Evolutionary conservation across 805 yeast genomes (phyloP).

Genomic region (Metschnikowia borealis): DNA sequence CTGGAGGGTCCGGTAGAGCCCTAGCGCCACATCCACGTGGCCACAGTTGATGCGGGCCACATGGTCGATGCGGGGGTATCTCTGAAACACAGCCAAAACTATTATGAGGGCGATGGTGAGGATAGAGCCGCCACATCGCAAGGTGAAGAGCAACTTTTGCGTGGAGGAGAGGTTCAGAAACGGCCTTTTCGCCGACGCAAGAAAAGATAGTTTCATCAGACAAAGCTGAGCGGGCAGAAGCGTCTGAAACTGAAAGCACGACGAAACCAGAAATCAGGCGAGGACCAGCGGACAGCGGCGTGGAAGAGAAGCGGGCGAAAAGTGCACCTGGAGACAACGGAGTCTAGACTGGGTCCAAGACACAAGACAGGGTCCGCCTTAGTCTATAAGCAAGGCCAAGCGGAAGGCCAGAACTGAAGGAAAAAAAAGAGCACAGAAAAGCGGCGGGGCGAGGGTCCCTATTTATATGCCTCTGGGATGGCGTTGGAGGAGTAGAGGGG

Average conservation of each 20-base stretch:
- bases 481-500: too few species aligned
- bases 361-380: too few species aligned
- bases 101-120: conserved; percentile 7
- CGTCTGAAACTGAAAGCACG: too few species aligned
- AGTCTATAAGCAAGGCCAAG: too few species aligned
- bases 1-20: conserved; percentile 40
- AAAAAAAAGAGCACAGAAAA: too few species aligned
- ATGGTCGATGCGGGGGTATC: conserved; percentile 13
- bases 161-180: conserved; percentile 24
- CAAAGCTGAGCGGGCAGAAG: too few species aligned
- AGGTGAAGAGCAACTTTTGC: conserved; percentile 23
- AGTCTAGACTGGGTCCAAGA: not conserved
- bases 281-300: too few species aligned
- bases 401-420: not conserved
- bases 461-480: too few species aligned
- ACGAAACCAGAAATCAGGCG: too few species aligned
- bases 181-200: conserved; percentile 11
- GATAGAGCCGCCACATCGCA: conserved; percentile 22
- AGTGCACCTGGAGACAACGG: too few species aligned
- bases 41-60: conserved; percentile 45
- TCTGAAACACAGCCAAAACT: conserved; percentile 3
- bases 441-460: too few species aligned
- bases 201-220: not conserved
- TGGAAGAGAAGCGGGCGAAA: too few species aligned
- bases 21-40: conserved; percentile 50